Base-by-base conservation (phyloP, 2,329 filamentous ascomycete species). In the Fusarium foetens region DNA sequence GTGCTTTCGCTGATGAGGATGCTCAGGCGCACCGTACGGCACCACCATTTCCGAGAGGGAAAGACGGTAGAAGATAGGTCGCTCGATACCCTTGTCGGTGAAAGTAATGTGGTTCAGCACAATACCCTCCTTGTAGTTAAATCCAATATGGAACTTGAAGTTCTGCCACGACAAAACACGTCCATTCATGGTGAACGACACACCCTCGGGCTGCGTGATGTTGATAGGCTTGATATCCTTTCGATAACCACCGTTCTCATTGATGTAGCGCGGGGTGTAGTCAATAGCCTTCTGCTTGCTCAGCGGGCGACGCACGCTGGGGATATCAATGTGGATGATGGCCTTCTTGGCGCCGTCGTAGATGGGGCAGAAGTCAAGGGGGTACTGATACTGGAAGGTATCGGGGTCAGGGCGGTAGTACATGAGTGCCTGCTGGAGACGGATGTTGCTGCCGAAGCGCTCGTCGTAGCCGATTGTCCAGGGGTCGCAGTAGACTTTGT, bases 381-480 rank as follows among this genome's bases (percentile, higher is more conserved):
- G 95, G 79, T 92, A 97, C 42, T 93, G 92, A 82, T 98, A 98
- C 83, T 97, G 95, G 81, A 90, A 94, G 83, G 95, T 93, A 77
- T 97, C 94, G 23, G 92, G 78, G 75, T 95, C 87, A 7, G 94
- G 94, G 21, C 95, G 91, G 82, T 97, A 98, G 86, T 98, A 98
- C 94, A 97, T 97, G 60, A 98, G 85, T 4, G 94, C 95, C 83
- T 98, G 95, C 83, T 98, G 95, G 8, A 97, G 88, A 60, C 95
- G 91, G 46, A 94, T 86, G 46, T 86, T 86, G 79, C 84, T 95
- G 69, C 94, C 95, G 77, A 94, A 96, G 48, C 95, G 91, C 83
- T 97, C 93, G 76, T 98, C 95, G 79, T 94, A 97, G 53, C 95
- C 95, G 81, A 98, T 97, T 2, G 95, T 97, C 95, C 95, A 98